Percentiles rank a stretch among this genome's conserved stretches.
Conservation (phyloP, 2,329 filamentous ascomycete genomes). For the Albifimbria verrucaria region DNA sequence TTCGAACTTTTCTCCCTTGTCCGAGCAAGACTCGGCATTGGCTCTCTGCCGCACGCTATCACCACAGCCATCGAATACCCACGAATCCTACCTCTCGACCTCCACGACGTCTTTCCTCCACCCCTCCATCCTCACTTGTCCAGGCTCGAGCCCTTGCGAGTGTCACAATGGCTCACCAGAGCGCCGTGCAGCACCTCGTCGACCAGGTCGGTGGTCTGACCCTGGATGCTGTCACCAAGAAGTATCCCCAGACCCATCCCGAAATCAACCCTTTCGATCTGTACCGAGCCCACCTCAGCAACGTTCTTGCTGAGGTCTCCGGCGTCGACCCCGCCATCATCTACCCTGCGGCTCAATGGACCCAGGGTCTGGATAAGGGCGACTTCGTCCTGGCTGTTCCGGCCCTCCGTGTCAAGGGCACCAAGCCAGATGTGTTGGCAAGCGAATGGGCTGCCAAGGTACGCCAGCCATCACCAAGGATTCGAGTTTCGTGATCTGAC, state of each 20-base stretch:
- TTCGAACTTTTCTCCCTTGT: background rate
- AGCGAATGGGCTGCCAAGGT: slow-evolving; percentile 61
- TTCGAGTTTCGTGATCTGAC: background rate
- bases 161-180: background rate
- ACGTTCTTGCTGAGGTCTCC: slow-evolving; percentile 64
- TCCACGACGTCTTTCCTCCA: background rate
- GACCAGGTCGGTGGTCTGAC: background rate
- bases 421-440: slow-evolving; percentile 61
- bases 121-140: background rate
- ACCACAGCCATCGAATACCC: background rate
- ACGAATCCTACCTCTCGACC: too few species aligned
- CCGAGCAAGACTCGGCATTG: background rate
- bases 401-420: slow-evolving; percentile 73
- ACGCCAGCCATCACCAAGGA: slow-evolving; percentile 5
- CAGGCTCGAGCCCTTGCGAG: background rate
- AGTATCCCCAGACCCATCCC: slow-evolving; percentile 58
- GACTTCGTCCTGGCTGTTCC: slow-evolving; percentile 77
- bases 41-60: background rate
- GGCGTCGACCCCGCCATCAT: slow-evolving; percentile 69
- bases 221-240: background rate
- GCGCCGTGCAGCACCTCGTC: background rate
- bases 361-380: slow-evolving; percentile 74
- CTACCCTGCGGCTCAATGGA: slow-evolving; percentile 76
- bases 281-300: slow-evolving; percentile 73
- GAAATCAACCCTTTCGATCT: slow-evolving; percentile 74